Evolutionary conservation across 2,329 filamentous ascomycete species (phyloP), one percentile per base, ranked within the genome.

Genomic region (Bipolaris cookei): DNA sequence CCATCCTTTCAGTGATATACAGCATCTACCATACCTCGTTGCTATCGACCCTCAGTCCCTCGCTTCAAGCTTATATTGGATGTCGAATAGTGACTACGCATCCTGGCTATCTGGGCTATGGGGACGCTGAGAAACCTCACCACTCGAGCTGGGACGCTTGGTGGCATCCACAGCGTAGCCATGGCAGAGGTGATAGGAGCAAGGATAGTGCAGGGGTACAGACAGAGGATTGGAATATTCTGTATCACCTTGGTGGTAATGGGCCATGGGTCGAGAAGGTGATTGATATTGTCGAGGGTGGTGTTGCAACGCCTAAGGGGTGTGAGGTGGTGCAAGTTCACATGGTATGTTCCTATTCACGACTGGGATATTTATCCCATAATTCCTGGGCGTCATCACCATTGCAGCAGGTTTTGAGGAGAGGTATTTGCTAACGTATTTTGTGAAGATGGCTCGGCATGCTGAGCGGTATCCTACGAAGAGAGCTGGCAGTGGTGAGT

Each of bases 321-420:
- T 86, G 84, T 63, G 66, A 71, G 14, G 76, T 86, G 6, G 81
- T 85, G 54, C 83, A 86, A 66, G 79, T 86, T n/a, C 84, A 86
- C 69, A 82, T 86, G 83, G 82, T 84, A 43, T 21, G 68, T 69
- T 43, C 21, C 32, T 16, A 20, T 6, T 5, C 6, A 14, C 18
- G 7, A 25, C 23, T 25, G 23, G 23, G 23, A 25, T 25, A 6
- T 25, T 6, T 25, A 25, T 6, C 4, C 23, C 1, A 25, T 6
- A 25, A 4, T 25, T 6, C 23, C 23, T 25, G 1, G 23, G 4
- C 23, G 5, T 6, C 23, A 25, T 25, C 5, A 25, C 23, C 7
- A 6, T 25, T 25, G 6, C 3, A 25, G 7, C 3, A n/a, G 21
- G 1, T 10, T 6, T 18, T 25, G 3, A n/a, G 21, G 3, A 2